Evolutionary conservation across 2,329 filamentous ascomycete genomes (phyloP).

Genomic region (Xylaria multiplex): DNA sequence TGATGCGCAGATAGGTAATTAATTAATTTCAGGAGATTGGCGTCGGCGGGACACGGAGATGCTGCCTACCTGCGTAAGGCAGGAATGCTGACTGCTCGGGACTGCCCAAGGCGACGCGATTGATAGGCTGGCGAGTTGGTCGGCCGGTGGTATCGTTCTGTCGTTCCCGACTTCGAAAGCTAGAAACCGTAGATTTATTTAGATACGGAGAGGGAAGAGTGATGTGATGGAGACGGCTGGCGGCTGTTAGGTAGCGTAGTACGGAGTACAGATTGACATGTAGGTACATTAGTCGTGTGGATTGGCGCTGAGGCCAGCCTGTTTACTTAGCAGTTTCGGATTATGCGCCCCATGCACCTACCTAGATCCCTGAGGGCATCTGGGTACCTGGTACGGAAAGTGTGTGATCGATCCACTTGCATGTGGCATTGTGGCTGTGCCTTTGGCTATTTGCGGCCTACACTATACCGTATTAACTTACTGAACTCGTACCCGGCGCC

Average conservation of each 20-base stretch:
- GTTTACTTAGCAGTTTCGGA: conserved; percentile 35
- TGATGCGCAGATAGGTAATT: conserved; percentile 13
- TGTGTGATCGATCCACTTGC: too few species aligned
- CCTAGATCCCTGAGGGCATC: background rate
- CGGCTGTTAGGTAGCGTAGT: background rate
- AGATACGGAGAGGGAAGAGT: too few species aligned
- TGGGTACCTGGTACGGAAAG: background rate
- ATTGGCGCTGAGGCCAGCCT: conserved; percentile 35
- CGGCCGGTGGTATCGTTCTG: too few species aligned
- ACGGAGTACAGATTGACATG: background rate
- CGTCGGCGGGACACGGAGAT: conserved; percentile 7
- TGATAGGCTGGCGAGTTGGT: too few species aligned
- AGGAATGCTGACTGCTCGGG: background rate
- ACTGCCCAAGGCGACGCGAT: background rate
- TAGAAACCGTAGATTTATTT: too few species aligned
- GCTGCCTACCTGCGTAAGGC: background rate
- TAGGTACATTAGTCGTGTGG: background rate
- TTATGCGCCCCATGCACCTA: too few species aligned
- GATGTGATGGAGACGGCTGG: too few species aligned
- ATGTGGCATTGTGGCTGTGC: too few species aligned
- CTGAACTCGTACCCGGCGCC: too few species aligned
- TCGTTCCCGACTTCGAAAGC: too few species aligned
- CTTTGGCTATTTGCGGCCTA: too few species aligned
- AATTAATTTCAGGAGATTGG: conserved; percentile 24
- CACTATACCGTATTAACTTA: too few species aligned